Conservation (phyloP, 345 rosid genomes). For the Bruguiera parviflora region DNA sequence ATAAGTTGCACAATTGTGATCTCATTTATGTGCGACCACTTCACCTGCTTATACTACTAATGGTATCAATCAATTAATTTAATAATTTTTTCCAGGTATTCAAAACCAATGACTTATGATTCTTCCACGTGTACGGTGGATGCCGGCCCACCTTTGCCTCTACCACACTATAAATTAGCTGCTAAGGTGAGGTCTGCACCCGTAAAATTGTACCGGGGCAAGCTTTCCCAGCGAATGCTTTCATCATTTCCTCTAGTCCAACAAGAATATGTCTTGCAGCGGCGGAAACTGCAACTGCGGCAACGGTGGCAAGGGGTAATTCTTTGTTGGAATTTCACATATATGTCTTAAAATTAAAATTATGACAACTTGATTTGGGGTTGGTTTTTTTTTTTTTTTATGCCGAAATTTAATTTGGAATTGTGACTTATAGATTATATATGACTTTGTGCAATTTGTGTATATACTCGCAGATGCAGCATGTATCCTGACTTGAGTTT, state of each 20-base stretch:
- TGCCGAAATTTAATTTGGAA: background rate
- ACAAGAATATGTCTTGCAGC: slow-evolving; percentile 20
- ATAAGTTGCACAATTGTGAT: too few relatives aligned
- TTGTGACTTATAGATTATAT: too few relatives aligned
- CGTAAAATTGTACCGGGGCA: background rate
- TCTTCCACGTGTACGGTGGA: slow-evolving; percentile 33
- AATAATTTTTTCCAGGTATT: too few relatives aligned
- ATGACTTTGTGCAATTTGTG: too few relatives aligned
- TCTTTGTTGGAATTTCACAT: background rate
- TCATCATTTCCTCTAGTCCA: background rate
- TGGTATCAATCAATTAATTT: too few relatives aligned
- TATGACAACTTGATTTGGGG: too few relatives aligned
- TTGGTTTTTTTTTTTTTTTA: background rate
- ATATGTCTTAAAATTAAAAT: too few relatives aligned
- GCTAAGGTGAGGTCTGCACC: accelerated
- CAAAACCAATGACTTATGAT: background rate
- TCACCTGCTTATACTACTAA: too few relatives aligned
- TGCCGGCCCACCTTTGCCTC: background rate
- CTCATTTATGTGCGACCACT: too few relatives aligned
- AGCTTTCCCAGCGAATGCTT: background rate
- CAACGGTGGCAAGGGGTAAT: slow-evolving; percentile 11
- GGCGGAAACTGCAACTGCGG: slow-evolving; percentile 23
- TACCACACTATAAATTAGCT: slow-evolving; percentile 15
- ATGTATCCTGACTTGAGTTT: slow-evolving; percentile 19
- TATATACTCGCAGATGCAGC: slow-evolving; percentile 9